Evolutionary conservation across 129 eudicot genomes (phyloP), one percentile per base, ranked within the genome.

Genomic region (Flaveria trinervia): DNA sequence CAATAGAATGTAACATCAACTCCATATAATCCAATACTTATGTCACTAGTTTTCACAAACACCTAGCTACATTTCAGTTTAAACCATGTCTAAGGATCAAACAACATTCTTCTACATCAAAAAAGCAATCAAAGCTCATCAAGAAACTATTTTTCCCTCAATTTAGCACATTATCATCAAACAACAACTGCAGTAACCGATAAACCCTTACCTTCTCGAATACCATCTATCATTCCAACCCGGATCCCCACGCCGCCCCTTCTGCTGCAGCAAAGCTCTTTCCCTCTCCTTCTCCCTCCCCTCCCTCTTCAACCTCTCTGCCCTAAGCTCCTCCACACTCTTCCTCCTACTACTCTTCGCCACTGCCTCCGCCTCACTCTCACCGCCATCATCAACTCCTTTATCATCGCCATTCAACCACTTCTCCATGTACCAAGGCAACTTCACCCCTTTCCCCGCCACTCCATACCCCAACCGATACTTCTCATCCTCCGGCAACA

Each of bases 251-350:
- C 74, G 76, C 12, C 78, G 71, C 1, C 77, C 54, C 77, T 82
- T 84, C 74, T 66, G 77, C 60, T 48, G 54, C 33, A 90, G 28
- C 89, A 94, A 84, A 20, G 89, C 96, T 62, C 87, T 79, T 72
- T 80, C 90, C 72, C 99, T 86, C 72, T 89, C 97, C 79, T 86
- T 94, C 77, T 94, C 99, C 41, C 68, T 84, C 44, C 79, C 88
- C 83, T 94, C 99, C 36, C 99, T 87, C 84, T 86, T 89, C 88
- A 94, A 80, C 85, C 99, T 81, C 84, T 94, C 99, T 75, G 87
- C 97, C 70, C 99, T 83, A 81, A 94, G 74, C 85, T 89, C 92
- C 76, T 84, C 92, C 82, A 91, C 68, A 0, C 86, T 86, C 86
- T 89, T 94, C 88, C 84, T 93, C 54, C 81, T 65, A 65, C 65